Evolutionary conservation across 2,329 filamentous ascomycete species (phyloP), one percentile per base, ranked within the genome.

Genomic region (Clonostachys byssicola): DNA sequence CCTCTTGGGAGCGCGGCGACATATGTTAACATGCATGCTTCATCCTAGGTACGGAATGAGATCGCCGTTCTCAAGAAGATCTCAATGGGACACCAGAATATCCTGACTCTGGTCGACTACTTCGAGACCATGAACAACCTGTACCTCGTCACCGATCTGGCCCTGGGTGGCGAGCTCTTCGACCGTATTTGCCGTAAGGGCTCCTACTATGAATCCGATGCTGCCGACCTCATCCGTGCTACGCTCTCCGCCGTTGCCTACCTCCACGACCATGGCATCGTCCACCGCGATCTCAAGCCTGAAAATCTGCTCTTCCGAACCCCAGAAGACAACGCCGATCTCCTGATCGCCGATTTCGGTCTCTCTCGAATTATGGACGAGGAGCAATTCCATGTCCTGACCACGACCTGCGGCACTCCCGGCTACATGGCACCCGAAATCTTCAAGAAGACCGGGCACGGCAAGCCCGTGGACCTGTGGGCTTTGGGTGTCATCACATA

Each of bases 111-210:
- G 49, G 94, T 97, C 59, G 94, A 99, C 73, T 99, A 97, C 71
- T 99, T 99, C 63, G 94, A 99, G 74, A 99, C 94, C 7, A 95
- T 96, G 89, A 97, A 99, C 73, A 99, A 99, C 70, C 80, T 99
- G 55, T 99, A 99, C 67, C 85, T 99, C 36, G 94, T 99, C 45
- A 97, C 94, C 40, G 94, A 99, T 62, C 86, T 99, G 34, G 94
- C 94, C 16, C 84, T 97, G 16, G 94, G 94, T 53, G 94, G 94
- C 57, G 94, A 99, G 68, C 83, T 99, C 14, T 99, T 99, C 66
- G 94, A 99, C 67, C 89, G 94, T 58, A 99, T 99, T 68, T 99
- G 94, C 70, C 88, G 94, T 54, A 99, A 99, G 73, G 94, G 94
- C 55, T 95, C 89, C 51, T 99, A 99, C 76, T 97, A 95, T 73